Base-by-base conservation (phyloP, 495 filamentous ascomycete genomes). In the Staphylotrichum longicolle region DNA sequence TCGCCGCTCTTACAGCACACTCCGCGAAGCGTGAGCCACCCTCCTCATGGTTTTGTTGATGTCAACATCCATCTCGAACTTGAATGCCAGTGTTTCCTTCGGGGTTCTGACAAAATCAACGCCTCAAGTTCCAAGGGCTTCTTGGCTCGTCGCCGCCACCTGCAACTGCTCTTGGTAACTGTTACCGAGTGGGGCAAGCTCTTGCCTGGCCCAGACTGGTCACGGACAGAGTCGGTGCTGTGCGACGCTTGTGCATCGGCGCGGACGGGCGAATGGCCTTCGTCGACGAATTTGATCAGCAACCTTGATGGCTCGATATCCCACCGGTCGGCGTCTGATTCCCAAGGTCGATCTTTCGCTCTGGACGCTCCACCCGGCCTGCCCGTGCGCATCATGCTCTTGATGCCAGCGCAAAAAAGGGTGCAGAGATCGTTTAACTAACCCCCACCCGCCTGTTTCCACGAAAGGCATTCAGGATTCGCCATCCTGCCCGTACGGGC, bases 31-130 rank as follows among this genome's bases (percentile, higher is more conserved):
- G 20, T 27, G 20, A 1, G 1, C 20, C 20, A 27, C 20, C 20
- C 20, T 27, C 20, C 20, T 27, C 20, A 27, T 27, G 1, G 20
- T 1, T 27, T 27, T 27, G 20, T 27, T 27, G 20, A 27, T 27
- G 1, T 1, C 20, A 27, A 27, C 20, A 27, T 27, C 20, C 20
- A 27, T 27, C 20, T 1, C 20, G 20, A 27, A 27, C 20, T 27
- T 27, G 20, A 27, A 27, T 27, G 20, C 20, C 20, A 1, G 1
- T 27, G 20, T 27, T 27, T 27, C 20, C 20, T 1, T 27, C 1
- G 20, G 2, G 40, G 4, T 34, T 42, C 57, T 58, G 57, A 58
- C 57, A 50, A 58, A 58, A 50, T 58, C 57, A 42, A 58, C 6
- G 47, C 20, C 20, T 27, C 20, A 27, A 27, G 15, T 42, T 50